Evolutionary conservation across 2,329 filamentous ascomycete genomes (phyloP), one percentile per base, ranked within the genome.

Genomic region (Daldinia eschscholtzii): DNA sequence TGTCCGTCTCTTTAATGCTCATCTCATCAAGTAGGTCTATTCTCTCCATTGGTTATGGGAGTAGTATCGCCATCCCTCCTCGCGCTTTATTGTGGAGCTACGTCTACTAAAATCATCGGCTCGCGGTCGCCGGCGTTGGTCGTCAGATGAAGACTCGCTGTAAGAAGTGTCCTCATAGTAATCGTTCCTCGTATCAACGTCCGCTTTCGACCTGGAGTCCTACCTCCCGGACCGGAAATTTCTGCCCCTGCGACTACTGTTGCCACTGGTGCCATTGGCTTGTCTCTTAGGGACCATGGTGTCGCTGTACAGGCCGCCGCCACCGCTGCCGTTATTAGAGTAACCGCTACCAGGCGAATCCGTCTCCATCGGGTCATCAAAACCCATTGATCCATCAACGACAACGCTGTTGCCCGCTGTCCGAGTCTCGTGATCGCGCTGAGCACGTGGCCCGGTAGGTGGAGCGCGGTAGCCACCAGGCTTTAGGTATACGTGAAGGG

Each of bases 401-500:
- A 88, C 71, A 26, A 82, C 79, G 62, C 80, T 81, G 59, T 81
- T 78, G 20, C 74, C 72, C 33, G 67, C 70, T 7, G 72, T 65
- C 39, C 78, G 79, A 44, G 78, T 71, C 69, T 79, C 76, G 30
- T 74, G 68, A 15, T 76, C 46, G 72, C 79, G 72, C 58, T 80
- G 60, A 71, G 76, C 67, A 74, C 78, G 77, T 75, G 80, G 74
- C 72, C 74, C 67, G 75, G 72, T 76, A 23, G 73, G 74, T 28
- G 69, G 70, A 72, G 76, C 61, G 57, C 46, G 70, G 68, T 61
- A 69, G 70, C 81, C 82, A 67, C 85, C 85, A 3, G 86, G 81
- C 78, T 92, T 93, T 79, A 89, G 82, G 78, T 91, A 94, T 42
- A 95, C 91, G 77, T 92, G 88, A 61, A 95, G 86, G 15, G 91